These are phyloP conservation scores for Neophaeococcomyces aloes DNA, from an alignment of 2,329 filamentous ascomycete species.

Conservation along the genomic window DNA sequence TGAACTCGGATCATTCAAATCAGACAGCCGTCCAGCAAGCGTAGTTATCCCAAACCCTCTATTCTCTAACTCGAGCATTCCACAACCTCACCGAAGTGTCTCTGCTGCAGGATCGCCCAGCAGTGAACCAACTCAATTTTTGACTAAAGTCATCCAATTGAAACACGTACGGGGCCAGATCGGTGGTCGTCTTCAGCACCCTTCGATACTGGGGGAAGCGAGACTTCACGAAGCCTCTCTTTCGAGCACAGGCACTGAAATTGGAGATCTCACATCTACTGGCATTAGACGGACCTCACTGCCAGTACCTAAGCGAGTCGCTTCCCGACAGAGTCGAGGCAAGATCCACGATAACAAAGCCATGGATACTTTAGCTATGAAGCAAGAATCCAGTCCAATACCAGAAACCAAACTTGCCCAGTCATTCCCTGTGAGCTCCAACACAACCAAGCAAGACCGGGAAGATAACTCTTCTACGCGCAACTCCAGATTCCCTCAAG, in stretches of 20 bases:
- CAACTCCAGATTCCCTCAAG: neutral
- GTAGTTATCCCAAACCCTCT: neutral
- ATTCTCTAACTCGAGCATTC: neutral
- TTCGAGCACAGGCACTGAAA: neutral
- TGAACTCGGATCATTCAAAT: neutral
- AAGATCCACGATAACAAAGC: no score
- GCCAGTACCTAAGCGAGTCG: neutral
- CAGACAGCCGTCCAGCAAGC: neutral
- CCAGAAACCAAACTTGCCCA: neutral
- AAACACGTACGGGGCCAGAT: neutral
- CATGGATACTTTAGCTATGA: no score
- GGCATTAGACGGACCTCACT: neutral
- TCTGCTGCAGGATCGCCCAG: conserved; percentile 17
- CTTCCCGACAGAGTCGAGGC: no score
- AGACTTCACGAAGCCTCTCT: neutral
- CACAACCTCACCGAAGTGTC: neutral
- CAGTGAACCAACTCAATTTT: conserved; percentile 3
- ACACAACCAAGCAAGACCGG: neutral
- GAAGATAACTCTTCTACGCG: conserved; percentile 3
- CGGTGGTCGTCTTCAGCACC: neutral
- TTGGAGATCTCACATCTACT: neutral
- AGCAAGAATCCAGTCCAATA: no score
- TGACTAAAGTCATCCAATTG: neutral
- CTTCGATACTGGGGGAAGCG: neutral
- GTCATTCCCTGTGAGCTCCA: neutral